Evolutionary conservation across 2,329 filamentous ascomycete genomes (phyloP), one percentile per base, ranked within the genome.

Genomic region (Metarhizium guizhouense): DNA sequence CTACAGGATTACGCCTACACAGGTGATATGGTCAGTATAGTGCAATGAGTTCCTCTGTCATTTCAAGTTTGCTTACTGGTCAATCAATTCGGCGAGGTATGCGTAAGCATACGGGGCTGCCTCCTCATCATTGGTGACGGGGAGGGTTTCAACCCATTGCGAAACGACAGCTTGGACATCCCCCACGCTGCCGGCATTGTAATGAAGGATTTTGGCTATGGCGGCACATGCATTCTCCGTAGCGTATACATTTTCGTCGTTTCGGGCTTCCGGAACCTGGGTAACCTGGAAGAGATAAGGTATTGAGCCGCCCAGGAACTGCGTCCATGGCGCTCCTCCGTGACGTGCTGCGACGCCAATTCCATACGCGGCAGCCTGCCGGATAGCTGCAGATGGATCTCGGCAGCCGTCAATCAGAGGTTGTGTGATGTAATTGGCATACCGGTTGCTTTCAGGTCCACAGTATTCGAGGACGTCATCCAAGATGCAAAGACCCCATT

Each of bases 401-500:
- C 83, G 84, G 76, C 96, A 90, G 48, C 94, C 94, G 58, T 88
- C 84, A 49, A 95, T 80, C 43, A 99, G 81, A 11, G 94, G 92
- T 64, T 91, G 85, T 56, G 92, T 85, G 64, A 99, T 96, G 66
- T 92, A 86, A 62, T 86, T 83, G 66, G 87, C 86, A 69, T 95
- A 99, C 61, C 86, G 84, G 77, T 87, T 93, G 64, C 90, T 95
- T 63, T 95, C 86, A 0, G 86, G 81, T 1, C 93, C 92, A 68
- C 92, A 97, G 76, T 97, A 99, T 70, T 99, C 94, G 40, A 99
- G 81, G 40, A 99, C 93, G 69, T 99, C 94, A 67, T 99, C 94
- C 79, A 96, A 90, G 63, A 99, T 96, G 76, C 94, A 99, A 54
- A 99, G 81, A n/a, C 91, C 93, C 94, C 94, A 99, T 70, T 99